Percentiles rank a stretch among this genome's conserved stretches.
These are phyloP conservation scores for Casuarina glauca DNA, from an alignment of 306 rosid genomes.

Conservation along the genomic window DNA sequence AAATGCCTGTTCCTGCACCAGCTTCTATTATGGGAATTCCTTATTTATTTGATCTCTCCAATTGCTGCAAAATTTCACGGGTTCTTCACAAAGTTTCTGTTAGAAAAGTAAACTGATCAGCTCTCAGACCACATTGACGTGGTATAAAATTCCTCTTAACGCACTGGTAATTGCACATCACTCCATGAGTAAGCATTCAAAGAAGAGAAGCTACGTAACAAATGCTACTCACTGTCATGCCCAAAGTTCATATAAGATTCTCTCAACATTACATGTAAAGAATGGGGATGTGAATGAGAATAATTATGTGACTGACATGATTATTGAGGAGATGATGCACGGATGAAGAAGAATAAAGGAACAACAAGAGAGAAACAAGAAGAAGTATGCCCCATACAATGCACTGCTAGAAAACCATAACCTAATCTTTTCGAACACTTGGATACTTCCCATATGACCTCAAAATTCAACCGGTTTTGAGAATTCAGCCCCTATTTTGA, in stretches of 20 bases:
- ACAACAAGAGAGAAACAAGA: background rate
- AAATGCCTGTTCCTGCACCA: constrained; percentile 96
- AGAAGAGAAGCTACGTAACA: background rate
- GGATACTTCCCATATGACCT: background rate
- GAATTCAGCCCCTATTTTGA: too few relatives aligned
- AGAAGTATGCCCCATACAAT: background rate
- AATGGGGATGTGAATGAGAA: too few relatives aligned
- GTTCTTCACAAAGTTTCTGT: constrained; percentile 83
- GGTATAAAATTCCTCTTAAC: constrained; percentile 4
- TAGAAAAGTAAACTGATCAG: constrained; percentile 21
- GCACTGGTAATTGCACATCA: background rate
- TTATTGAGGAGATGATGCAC: background rate
- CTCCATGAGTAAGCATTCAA: background rate
- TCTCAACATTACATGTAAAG: background rate
- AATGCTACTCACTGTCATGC: background rate
- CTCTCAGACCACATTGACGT: constrained; percentile 13
- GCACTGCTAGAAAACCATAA: background rate
- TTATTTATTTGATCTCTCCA: constrained; percentile 57
- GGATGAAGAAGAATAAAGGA: background rate
- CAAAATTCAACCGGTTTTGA: too few relatives aligned
- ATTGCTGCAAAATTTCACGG: constrained; percentile 58
- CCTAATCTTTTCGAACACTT: background rate
- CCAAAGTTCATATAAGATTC: background rate
- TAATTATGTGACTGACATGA: background rate
- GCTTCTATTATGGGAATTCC: constrained; percentile 84